Evolutionary conservation across 805 yeast species (phyloP).

Genomic region (Metschnikowia lochheadii): DNA sequence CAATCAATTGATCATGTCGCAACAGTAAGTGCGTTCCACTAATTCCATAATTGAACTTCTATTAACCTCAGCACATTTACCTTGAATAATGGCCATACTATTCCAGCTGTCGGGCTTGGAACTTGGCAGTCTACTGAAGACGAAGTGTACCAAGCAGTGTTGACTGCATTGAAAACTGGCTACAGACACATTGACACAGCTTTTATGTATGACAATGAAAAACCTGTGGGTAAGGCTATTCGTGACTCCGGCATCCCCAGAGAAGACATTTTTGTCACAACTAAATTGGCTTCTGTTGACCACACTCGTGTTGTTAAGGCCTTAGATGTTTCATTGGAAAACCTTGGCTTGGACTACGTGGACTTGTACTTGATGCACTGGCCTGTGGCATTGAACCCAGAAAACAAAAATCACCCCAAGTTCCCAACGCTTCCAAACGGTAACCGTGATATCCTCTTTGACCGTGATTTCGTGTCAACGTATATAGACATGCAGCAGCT

Average conservation of each 20-base stretch:
- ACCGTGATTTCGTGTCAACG: slow-evolving; percentile 47
- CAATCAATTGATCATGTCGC: neutral
- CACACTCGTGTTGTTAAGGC: slow-evolving; percentile 52
- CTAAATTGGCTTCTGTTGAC: slow-evolving; percentile 60
- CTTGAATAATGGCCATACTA: slow-evolving; percentile 52
- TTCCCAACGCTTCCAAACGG: slow-evolving; percentile 36
- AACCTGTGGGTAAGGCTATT: slow-evolving; percentile 52
- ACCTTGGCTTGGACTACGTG: slow-evolving; percentile 68
- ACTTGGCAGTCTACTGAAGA: slow-evolving; percentile 64
- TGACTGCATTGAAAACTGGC: slow-evolving; percentile 52
- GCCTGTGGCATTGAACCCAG: slow-evolving; percentile 61
- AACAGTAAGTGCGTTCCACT: neutral
- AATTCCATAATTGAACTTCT: neutral
- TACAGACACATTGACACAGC: slow-evolving; percentile 52
- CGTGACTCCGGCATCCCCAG: slow-evolving; percentile 60
- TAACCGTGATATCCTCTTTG: slow-evolving; percentile 29
- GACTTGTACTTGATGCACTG: slow-evolving; percentile 80
- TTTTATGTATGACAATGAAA: slow-evolving; percentile 57
- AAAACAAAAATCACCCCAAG: slow-evolving; percentile 27
- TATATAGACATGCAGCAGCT: slow-evolving; percentile 63
- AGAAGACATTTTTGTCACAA: slow-evolving; percentile 63
- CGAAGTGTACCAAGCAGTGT: slow-evolving; percentile 55
- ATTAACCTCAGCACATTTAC: slow-evolving; percentile 23
- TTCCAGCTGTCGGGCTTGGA: slow-evolving; percentile 72
- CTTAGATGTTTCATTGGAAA: slow-evolving; percentile 53